phyloP scores from a whole-genome alignment of 2,329 filamentous ascomycete genomes.

The Ilyonectria robusta region DNA sequence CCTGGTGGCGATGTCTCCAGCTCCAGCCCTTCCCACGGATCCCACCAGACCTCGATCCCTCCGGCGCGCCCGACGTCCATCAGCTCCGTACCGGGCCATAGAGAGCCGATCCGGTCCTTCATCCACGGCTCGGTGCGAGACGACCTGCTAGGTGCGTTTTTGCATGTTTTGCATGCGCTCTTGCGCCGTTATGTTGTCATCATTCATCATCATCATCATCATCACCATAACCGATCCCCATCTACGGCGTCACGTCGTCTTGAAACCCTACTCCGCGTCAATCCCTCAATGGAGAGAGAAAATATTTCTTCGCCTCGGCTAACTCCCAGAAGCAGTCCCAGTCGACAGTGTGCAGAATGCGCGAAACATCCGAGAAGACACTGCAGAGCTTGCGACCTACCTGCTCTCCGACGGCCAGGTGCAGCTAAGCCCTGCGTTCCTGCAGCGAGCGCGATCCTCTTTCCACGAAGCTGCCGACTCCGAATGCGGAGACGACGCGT shows the following conservation, averaged over 20 bases:
- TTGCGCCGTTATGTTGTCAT: not conserved
- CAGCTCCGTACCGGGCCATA: constrained; percentile 57
- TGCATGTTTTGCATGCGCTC: constrained; percentile 58
- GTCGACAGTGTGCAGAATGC: constrained; percentile 82
- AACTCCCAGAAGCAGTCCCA: constrained; percentile 56
- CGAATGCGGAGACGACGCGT: constrained; percentile 41
- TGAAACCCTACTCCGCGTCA: not conserved
- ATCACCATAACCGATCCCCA: constrained; percentile 9
- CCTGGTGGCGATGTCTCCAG: constrained; percentile 48
- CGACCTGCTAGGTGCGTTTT: constrained; percentile 64
- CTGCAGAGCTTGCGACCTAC: constrained; percentile 87
- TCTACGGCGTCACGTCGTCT: constrained; percentile 7
- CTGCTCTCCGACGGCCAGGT: constrained; percentile 76
- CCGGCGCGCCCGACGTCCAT: constrained; percentile 57
- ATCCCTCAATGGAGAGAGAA: not conserved
- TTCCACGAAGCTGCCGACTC: constrained; percentile 46
- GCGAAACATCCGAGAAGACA: constrained; percentile 86
- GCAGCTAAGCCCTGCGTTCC: constrained; percentile 61
- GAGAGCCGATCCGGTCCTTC: constrained; percentile 80
- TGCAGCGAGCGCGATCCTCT: constrained; percentile 54
- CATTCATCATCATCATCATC: not conserved
- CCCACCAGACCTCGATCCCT: constrained; percentile 38
- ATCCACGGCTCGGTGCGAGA: constrained; percentile 76
- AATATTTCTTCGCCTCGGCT: not conserved
- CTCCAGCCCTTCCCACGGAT: constrained; percentile 42